phyloP scores from a whole-genome alignment of 2,329 filamentous ascomycete species.

The Endothia cerciana region DNA sequence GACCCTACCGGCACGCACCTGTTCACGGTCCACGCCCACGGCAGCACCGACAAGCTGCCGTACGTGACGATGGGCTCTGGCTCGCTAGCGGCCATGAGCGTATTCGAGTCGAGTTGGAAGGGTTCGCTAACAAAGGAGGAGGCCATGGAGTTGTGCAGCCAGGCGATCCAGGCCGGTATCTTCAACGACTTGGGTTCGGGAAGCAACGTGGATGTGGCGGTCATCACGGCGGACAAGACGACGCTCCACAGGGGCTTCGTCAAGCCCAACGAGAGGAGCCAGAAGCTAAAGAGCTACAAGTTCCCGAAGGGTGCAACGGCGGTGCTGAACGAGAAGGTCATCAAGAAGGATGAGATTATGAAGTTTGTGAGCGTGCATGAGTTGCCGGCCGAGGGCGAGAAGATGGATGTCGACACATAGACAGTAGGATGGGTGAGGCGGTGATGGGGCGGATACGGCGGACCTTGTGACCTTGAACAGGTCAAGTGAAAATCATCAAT shows the following conservation, averaged over 20 bases:
- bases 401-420: conserved; percentile 70
- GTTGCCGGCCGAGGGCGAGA: conserved; percentile 70
- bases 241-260: conserved; percentile 91
- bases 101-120: conserved; percentile 98
- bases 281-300: conserved; percentile 91
- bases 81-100: conserved; percentile 93
- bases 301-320: conserved; percentile 94
- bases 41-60: conserved; percentile 96
- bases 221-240: conserved; percentile 95
- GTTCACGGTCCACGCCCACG: conserved; percentile 98
- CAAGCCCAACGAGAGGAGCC: conserved; percentile 85
- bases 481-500: conserved; percentile 14
- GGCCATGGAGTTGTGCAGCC: conserved; percentile 79
- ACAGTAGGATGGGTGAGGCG: not conserved
- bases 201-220: conserved; percentile 94
- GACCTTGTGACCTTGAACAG: conserved; percentile 12
- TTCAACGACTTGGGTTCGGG: conserved; percentile 98
- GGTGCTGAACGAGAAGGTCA: conserved; percentile 93
- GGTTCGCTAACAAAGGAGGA: conserved; percentile 74
- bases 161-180: conserved; percentile 94
- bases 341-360: conserved; percentile 89
- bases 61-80: conserved; percentile 99
- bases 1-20: conserved; percentile 94
- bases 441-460: not conserved
- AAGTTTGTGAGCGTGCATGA: conserved; percentile 94